Evolutionary conservation across 2,329 filamentous ascomycete species (phyloP).

Genomic region (Basipetospora chlamydospora): DNA sequence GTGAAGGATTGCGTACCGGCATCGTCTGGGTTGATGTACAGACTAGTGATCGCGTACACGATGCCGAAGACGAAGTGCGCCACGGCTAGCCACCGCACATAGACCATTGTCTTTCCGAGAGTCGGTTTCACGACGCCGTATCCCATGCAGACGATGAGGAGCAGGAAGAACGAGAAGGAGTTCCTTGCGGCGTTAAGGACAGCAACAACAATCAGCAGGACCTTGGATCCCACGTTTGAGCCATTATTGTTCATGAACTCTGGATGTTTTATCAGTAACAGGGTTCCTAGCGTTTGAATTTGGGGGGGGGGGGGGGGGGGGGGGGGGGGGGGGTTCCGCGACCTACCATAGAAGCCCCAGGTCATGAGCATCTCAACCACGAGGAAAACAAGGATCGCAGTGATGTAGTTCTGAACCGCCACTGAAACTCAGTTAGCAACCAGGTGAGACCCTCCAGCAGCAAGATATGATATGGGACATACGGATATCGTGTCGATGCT

Average conservation of each 20-base stretch:
- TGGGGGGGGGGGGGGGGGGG: too few relatives aligned
- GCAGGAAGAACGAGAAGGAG: slow-evolving; percentile 94
- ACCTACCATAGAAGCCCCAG: slow-evolving; percentile 81
- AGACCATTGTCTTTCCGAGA: slow-evolving; percentile 85
- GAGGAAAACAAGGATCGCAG: slow-evolving; percentile 85
- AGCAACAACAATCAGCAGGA: slow-evolving; percentile 79
- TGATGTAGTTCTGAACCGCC: slow-evolving; percentile 97
- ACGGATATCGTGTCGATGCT: slow-evolving; percentile 84
- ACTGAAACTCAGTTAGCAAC: slow-evolving; percentile 30
- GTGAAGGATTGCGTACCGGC: slow-evolving; percentile 42
- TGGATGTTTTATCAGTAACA: too few relatives aligned
- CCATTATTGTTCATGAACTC: slow-evolving; percentile 90
- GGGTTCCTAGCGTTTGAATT: too few relatives aligned
- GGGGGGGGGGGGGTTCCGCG: not conserved
- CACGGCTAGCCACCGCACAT: slow-evolving; percentile 78
- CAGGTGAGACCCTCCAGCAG: too few relatives aligned
- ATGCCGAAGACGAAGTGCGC: slow-evolving; percentile 92
- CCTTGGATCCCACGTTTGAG: slow-evolving; percentile 67
- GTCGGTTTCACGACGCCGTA: slow-evolving; percentile 95
- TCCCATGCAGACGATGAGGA: slow-evolving; percentile 98
- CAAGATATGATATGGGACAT: slow-evolving; percentile 17
- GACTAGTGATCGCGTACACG: slow-evolving; percentile 79
- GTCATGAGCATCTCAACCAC: slow-evolving; percentile 96
- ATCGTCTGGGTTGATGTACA: slow-evolving; percentile 77
- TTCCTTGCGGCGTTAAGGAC: slow-evolving; percentile 87